Percentiles rank a stretch among this genome's conserved stretches.
Evolutionary conservation across 495 filamentous ascomycete species (phyloP).

Genomic region (Penicillium malachiteum): DNA sequence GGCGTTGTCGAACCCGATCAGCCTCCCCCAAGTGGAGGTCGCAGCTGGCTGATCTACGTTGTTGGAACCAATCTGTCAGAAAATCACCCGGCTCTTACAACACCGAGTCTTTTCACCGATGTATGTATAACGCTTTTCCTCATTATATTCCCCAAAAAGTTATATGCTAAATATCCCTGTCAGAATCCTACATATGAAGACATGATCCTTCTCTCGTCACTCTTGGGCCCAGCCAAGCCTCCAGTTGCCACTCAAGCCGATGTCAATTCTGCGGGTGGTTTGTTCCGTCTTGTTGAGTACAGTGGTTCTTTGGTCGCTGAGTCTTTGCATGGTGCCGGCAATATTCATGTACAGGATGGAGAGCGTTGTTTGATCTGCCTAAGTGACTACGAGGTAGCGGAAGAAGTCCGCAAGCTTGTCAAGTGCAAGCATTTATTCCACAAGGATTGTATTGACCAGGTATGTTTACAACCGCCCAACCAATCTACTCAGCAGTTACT

Average conservation of each 20-base stretch:
- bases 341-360: constrained; percentile 51
- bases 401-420: constrained; percentile 60
- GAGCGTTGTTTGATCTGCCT: constrained; percentile 73
- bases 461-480: constrained; percentile 31
- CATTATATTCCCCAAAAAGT: not conserved
- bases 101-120: constrained; percentile 75
- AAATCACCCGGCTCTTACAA: constrained; percentile 73
- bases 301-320: constrained; percentile 51
- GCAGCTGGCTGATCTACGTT: constrained; percentile 80
- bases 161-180: not conserved
- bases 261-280: constrained; percentile 61
- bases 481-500: not conserved
- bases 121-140: constrained; percentile 33
- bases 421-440: constrained; percentile 74
- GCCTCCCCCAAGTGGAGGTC: constrained; percentile 45
- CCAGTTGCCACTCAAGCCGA: constrained; percentile 69
- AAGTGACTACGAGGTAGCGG: constrained; percentile 65
- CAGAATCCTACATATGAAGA: constrained; percentile 77
- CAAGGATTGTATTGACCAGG: constrained; percentile 74
- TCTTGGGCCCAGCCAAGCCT: constrained; percentile 72
- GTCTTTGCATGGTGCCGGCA: constrained; percentile 45
- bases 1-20: constrained; percentile 67
- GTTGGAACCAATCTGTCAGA: constrained; percentile 74
- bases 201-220: constrained; percentile 70
- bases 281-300: constrained; percentile 51